phyloP scores from a whole-genome alignment of 805 yeast genomes.

The Sugiyamaella americana region DNA sequence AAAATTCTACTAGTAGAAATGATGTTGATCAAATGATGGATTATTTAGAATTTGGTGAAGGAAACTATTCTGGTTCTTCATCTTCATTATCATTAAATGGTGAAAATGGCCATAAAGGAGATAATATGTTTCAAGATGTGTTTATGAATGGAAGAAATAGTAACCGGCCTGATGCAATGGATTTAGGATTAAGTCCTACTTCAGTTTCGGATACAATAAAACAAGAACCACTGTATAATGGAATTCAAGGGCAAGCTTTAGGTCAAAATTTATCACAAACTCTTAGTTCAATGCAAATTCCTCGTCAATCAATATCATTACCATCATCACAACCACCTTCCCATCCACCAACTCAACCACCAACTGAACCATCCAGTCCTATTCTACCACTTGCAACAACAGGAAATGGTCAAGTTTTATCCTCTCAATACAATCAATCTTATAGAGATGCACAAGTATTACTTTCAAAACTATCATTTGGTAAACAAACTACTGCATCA shows the following conservation, averaged over 20 bases:
- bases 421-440: conserved; percentile 20
- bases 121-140: not conserved
- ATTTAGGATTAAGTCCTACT: not conserved
- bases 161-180: not conserved
- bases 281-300: not conserved
- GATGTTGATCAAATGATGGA: conserved; percentile 12
- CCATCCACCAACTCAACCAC: not conserved
- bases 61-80: not conserved
- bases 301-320: not conserved
- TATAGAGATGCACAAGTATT: conserved; percentile 45
- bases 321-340: not conserved
- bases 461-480: conserved; percentile 49
- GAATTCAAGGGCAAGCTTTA: not conserved
- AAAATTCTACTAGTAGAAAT: not conserved
- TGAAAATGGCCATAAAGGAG: not conserved
- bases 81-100: not conserved
- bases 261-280: not conserved
- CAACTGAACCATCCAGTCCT: not conserved
- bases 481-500: conserved; percentile 28
- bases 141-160: not conserved
- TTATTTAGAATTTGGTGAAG: conserved; percentile 7
- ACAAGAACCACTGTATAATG: not conserved
- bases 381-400: not conserved
- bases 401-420: not conserved
- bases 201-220: not conserved